Percentiles rank a stretch among this genome's conserved stretches.
These are phyloP conservation scores for Panicum miliaceum DNA, from an alignment of 176 grass and related monocot genomes.

Conservation along the genomic window DNA sequence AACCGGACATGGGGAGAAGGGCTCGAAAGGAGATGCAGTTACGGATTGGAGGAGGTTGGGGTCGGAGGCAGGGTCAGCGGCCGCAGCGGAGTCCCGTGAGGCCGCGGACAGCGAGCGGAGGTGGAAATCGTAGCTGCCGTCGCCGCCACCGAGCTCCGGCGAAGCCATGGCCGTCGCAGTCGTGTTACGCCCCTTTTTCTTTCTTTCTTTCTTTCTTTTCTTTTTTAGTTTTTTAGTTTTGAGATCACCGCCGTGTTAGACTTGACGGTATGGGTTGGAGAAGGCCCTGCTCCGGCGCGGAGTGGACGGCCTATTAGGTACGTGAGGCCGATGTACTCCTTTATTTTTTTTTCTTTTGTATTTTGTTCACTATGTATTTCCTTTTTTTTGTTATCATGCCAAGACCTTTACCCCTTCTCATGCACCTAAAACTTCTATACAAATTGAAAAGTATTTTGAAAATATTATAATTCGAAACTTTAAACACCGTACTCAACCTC, in stretches of 20 bases:
- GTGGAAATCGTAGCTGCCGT: conserved; percentile 84
- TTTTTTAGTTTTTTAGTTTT: no score
- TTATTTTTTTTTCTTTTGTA: neutral
- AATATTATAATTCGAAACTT: neutral
- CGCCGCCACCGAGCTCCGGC: conserved; percentile 46
- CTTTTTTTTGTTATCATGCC: neutral
- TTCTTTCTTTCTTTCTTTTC: no score
- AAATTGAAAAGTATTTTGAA: neutral
- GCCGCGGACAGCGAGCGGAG: conserved; percentile 87
- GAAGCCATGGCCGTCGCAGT: conserved; percentile 49
- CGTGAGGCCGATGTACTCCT: neutral
- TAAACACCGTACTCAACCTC: neutral
- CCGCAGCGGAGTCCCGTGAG: conserved; percentile 73
- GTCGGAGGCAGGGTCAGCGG: conserved; percentile 67
- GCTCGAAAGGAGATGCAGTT: conserved; percentile 17
- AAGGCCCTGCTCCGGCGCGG: neutral
- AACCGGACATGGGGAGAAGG: neutral
- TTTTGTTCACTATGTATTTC: neutral
- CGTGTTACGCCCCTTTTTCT: no score
- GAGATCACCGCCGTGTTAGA: no score
- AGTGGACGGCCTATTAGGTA: neutral
- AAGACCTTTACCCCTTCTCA: neutral
- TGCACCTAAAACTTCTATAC: neutral
- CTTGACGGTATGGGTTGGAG: neutral
- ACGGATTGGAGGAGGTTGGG: conserved; percentile 90